Conservation (phyloP, 2,329 filamentous ascomycete species). For the Calonectria pseudoturangicola region DNA sequence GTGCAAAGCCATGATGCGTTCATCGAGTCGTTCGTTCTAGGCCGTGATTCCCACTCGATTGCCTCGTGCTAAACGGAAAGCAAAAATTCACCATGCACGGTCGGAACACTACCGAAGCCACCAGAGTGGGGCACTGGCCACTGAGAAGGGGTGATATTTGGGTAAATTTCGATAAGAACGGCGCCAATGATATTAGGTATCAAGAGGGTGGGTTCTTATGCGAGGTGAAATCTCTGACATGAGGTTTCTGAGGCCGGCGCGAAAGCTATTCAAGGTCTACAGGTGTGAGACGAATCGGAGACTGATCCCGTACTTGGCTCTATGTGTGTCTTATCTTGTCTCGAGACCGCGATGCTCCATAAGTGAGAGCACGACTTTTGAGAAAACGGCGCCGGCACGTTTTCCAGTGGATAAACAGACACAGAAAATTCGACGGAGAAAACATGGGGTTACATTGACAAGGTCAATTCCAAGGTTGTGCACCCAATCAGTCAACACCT, state of each 20-base stretch:
- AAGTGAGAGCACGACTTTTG: background rate
- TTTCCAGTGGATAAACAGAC: background rate
- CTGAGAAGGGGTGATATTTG: background rate
- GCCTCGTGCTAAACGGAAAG: background rate
- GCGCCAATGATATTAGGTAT: slow-evolving; percentile 21
- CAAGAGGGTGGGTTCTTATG: slow-evolving; percentile 25
- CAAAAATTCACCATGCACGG: background rate
- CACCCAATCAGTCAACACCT: slow-evolving; percentile 1
- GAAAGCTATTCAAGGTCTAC: background rate
- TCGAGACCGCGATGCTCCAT: background rate
- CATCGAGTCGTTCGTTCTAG: slow-evolving; percentile 4
- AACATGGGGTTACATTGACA: slow-evolving; percentile 22
- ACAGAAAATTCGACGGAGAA: background rate
- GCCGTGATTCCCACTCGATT: slow-evolving; percentile 1
- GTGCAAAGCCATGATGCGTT: background rate
- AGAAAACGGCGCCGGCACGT: background rate
- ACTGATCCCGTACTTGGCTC: slow-evolving; percentile 7
- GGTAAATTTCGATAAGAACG: slow-evolving; percentile 19
- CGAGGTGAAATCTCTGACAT: slow-evolving; percentile 36
- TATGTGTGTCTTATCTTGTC: slow-evolving; percentile 16
- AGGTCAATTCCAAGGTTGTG: slow-evolving; percentile 25
- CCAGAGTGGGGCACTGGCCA: slow-evolving; percentile 9
- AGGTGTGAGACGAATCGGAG: slow-evolving; percentile 16
- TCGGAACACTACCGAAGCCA: slow-evolving; percentile 26
- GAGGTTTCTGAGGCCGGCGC: background rate